A percentile compares a stretch with the other conserved stretches of the same genome.
Evolutionary conservation across 768 basidiomycete species (phyloP).

Genomic region (Dentipellis sp.): DNA sequence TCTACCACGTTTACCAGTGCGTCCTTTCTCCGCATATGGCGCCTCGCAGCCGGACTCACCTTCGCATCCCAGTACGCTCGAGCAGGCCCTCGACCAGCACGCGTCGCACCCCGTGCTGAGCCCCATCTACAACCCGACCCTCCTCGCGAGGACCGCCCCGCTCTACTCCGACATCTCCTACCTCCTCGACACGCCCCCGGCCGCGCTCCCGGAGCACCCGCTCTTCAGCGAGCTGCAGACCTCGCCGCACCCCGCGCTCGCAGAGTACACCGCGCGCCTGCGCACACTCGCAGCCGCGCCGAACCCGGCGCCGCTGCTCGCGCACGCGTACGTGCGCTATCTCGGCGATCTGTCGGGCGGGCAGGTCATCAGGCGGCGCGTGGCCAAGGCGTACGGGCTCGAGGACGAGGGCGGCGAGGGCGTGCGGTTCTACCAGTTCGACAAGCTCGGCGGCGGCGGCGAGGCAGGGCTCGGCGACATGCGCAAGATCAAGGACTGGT

Average conservation of each 20-base stretch:
- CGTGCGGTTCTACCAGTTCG: constrained; percentile 61
- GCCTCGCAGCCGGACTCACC: neutral
- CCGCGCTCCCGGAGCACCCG: constrained; percentile 49
- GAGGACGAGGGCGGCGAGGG: constrained; percentile 44
- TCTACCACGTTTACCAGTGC: constrained; percentile 75
- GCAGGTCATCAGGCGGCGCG: constrained; percentile 51
- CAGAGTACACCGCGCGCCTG: constrained; percentile 46
- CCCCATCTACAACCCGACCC: constrained; percentile 60
- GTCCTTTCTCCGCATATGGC: constrained; percentile 18
- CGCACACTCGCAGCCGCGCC: constrained; percentile 32
- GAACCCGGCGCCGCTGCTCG: constrained; percentile 48
- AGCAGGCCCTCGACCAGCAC: constrained; percentile 48
- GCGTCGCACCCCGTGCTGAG: constrained; percentile 52
- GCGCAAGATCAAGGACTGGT: constrained; percentile 70
- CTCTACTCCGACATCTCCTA: constrained; percentile 62
- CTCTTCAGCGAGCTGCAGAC: constrained; percentile 37
- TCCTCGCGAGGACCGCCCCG: constrained; percentile 51
- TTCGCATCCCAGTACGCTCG: constrained; percentile 36
- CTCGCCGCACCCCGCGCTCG: constrained; percentile 38
- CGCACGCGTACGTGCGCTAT: constrained; percentile 79
- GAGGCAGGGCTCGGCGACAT: constrained; percentile 47
- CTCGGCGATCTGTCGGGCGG: constrained; percentile 77
- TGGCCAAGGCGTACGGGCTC: constrained; percentile 62
- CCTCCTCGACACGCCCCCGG: constrained; percentile 43
- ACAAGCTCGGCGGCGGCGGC: constrained; percentile 38